These are phyloP conservation scores for Hericium coralloides DNA, from an alignment of 768 basidiomycete species.

Conservation along the genomic window DNA sequence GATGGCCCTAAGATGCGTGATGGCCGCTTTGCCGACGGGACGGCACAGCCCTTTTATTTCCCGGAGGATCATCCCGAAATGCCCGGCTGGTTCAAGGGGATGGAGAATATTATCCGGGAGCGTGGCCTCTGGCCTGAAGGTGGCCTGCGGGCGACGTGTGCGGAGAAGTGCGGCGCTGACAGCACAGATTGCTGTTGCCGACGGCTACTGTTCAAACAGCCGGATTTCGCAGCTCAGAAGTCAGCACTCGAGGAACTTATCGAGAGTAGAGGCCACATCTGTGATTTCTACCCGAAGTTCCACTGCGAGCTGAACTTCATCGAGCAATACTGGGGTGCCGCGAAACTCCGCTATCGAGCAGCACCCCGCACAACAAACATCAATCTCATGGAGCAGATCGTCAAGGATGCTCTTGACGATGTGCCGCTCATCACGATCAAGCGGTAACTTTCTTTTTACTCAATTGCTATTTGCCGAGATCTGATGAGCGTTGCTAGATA, in stretches of 20 bases:
- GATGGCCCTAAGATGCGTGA: background rate
- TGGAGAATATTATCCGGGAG: too few species aligned
- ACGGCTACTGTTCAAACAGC: background rate
- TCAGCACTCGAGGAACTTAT: background rate
- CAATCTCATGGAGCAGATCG: background rate
- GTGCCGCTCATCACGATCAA: too few species aligned
- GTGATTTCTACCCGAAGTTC: conserved; percentile 20
- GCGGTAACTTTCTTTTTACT: too few species aligned
- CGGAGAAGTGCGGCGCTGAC: background rate
- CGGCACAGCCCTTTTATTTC: background rate
- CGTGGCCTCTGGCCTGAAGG: background rate
- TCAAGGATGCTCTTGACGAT: background rate
- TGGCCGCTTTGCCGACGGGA: too few species aligned
- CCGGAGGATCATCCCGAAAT: background rate
- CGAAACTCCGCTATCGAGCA: conserved; percentile 13
- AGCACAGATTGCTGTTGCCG: background rate
- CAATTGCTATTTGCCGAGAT: too few species aligned
- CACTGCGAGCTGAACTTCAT: conserved; percentile 26
- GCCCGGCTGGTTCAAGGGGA: conserved; percentile 1
- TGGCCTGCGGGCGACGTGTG: background rate
- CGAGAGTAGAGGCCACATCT: conserved; percentile 17
- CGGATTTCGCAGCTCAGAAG: background rate
- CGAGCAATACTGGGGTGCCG: conserved; percentile 24
- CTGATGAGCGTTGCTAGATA: too few species aligned
- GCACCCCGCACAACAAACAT: background rate